Base-by-base conservation (phyloP, 768 basidiomycete genomes). In the Cystofilobasidium bisporidii region DNA sequence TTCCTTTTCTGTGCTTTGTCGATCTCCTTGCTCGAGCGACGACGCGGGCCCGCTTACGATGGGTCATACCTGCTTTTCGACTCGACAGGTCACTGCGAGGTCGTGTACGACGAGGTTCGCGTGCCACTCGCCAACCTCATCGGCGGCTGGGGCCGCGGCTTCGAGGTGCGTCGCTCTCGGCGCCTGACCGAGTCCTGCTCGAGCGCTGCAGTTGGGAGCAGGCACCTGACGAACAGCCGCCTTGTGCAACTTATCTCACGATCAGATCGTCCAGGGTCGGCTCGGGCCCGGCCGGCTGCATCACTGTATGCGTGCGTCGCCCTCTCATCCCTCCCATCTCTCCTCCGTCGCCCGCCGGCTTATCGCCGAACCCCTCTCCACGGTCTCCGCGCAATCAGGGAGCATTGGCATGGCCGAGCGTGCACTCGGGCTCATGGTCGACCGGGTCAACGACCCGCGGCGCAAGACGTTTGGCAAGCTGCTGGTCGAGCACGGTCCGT, bases 231-330 rank as follows among this genome's bases (percentile, higher is more conserved):
- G n/a, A n/a, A n/a, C n/a, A n/a, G n/a, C 30, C 2, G 24, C n/a
- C 47, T 17, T 30, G n/a, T 38, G 18, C n/a, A n/a, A n/a, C n/a
- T n/a, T n/a, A n/a, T n/a, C n/a, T n/a, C n/a, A n/a, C n/a, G n/a
- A n/a, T n/a, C 69, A 85, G 83, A 91, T 93, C 71, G 89, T 97
- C 70, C 93, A 97, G 83, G 92, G 92, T 50, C 89, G 93, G 70
- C 85, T 97, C 62, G 93, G 92, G 30, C 92, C 92, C 61, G 92
- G 92, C n/a, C 87, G 92, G 64, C 88, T 94, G 72, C 92, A 94
- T 74, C 90, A 93, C 75, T 96, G 94, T 81, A 99, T 99, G 96
- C 53, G 65, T 64, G 26, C 14, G 63, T 64, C 45, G 2, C 28
- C 43, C 3, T 15, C 38, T 38, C 26, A 22, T 4, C 62, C 3